These are phyloP conservation scores for Acacia acuminata DNA, from an alignment of 306 rosid genomes.

Conservation along the genomic window DNA sequence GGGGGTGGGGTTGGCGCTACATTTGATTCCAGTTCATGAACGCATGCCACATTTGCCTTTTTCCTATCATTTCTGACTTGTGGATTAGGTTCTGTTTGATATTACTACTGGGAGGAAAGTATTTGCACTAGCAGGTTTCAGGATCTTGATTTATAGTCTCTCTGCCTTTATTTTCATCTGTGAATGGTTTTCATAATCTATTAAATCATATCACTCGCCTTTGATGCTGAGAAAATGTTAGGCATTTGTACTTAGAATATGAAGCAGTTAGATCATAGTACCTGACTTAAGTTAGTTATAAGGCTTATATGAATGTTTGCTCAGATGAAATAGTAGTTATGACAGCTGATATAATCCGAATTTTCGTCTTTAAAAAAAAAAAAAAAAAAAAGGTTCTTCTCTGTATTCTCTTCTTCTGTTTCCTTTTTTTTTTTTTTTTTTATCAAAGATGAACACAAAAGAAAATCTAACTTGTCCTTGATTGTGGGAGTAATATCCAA, in stretches of 20 bases:
- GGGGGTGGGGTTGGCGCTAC: not conserved
- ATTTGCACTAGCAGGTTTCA: not conserved
- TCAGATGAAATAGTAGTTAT: not conserved
- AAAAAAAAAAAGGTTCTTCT: too few relatives aligned
- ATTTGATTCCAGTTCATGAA: not conserved
- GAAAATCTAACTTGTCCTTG: not conserved
- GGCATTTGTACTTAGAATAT: not conserved
- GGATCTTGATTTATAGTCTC: not conserved
- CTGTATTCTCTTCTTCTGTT: not conserved
- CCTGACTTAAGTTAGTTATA: not conserved
- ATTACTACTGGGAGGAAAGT: not conserved
- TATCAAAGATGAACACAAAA: not conserved
- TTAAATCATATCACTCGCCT: not conserved
- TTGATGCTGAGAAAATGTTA: not conserved
- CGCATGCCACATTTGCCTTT: not conserved
- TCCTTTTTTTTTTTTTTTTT: not conserved
- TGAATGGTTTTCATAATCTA: not conserved
- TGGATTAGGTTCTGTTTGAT: not conserved
- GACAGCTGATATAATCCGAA: not conserved
- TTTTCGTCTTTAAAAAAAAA: too few relatives aligned
- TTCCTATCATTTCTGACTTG: not conserved
- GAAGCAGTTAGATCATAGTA: not conserved
- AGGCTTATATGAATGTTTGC: not conserved
- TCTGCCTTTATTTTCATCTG: not conserved
- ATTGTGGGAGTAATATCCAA: not conserved